phyloP scores from a whole-genome alignment of 1,284 basidiomycete species.

The Tylopilus orsonianus region DNA sequence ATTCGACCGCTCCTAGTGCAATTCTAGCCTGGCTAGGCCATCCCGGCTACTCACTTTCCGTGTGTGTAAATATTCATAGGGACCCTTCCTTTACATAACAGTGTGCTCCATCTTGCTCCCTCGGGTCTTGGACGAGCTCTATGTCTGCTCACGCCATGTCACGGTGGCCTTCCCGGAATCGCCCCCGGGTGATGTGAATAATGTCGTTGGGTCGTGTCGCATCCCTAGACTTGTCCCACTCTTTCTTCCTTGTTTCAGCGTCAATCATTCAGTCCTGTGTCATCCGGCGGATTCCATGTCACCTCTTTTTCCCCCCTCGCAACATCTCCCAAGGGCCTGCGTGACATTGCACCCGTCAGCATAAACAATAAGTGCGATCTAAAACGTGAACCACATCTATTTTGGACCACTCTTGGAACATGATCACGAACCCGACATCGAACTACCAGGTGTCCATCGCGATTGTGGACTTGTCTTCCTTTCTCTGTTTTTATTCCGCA shows the following conservation, averaged over 20 bases:
- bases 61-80: slow-evolving; percentile 15
- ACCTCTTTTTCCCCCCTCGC: background rate
- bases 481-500: background rate
- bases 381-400: slow-evolving; percentile 2
- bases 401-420: slow-evolving; percentile 14
- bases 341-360: slow-evolving; percentile 16
- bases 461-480: background rate
- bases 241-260: slow-evolving; percentile 22
- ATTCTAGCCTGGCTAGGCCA: slow-evolving; percentile 14
- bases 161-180: slow-evolving; percentile 13
- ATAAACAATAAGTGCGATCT: slow-evolving; percentile 9
- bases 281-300: slow-evolving; percentile 6
- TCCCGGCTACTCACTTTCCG: slow-evolving; percentile 27
- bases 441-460: slow-evolving; percentile 7
- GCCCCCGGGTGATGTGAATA: slow-evolving; percentile 14
- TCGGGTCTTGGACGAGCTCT: slow-evolving; percentile 35
- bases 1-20: slow-evolving; percentile 33
- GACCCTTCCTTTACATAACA: slow-evolving; percentile 39
- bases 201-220: slow-evolving; percentile 8
- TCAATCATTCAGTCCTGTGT: slow-evolving; percentile 16
- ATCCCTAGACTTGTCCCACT: slow-evolving; percentile 18
- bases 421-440: slow-evolving; percentile 15
- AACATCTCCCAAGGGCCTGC: slow-evolving; percentile 11
- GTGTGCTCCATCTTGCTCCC: slow-evolving; percentile 16
- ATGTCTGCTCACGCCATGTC: slow-evolving; percentile 30